Evolutionary conservation across 805 yeast species (phyloP).

Genomic region (Diddensiella transvaalensis): DNA sequence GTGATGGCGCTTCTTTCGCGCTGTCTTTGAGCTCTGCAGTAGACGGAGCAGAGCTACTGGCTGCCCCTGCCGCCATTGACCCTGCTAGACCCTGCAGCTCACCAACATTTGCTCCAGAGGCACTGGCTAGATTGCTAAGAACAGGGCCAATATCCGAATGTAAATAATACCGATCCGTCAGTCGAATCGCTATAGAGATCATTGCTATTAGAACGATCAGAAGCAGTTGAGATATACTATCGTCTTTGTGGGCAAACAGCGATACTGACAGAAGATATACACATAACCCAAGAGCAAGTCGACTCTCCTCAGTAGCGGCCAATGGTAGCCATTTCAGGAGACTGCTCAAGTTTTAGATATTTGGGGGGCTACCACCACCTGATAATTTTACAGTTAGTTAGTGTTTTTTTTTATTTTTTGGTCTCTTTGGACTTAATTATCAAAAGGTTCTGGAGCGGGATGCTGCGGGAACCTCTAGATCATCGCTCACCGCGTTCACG

Average conservation of each 20-base stretch:
- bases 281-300: constrained; percentile 7
- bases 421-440: too few relatives aligned
- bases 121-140: neutral
- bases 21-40: neutral
- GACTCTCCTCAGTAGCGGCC: neutral
- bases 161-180: neutral
- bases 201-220: constrained; percentile 2
- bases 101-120: neutral
- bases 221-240: neutral
- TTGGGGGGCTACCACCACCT: too few relatives aligned
- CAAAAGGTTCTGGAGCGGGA: too few relatives aligned
- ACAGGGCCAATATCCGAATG: neutral
- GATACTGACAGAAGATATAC: constrained; percentile 6
- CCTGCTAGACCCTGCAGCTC: neutral
- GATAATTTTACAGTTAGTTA: too few relatives aligned
- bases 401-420: neutral
- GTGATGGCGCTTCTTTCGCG: neutral
- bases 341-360: neutral
- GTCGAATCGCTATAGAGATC: neutral
- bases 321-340: neutral
- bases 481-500: too few relatives aligned
- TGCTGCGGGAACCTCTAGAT: too few relatives aligned
- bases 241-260: neutral
- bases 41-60: neutral
- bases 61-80: neutral